Percentiles rank a stretch among this genome's conserved stretches.
These are phyloP conservation scores for Tricholoma sp. DNA, from an alignment of 768 basidiomycete genomes.

Conservation along the genomic window DNA sequence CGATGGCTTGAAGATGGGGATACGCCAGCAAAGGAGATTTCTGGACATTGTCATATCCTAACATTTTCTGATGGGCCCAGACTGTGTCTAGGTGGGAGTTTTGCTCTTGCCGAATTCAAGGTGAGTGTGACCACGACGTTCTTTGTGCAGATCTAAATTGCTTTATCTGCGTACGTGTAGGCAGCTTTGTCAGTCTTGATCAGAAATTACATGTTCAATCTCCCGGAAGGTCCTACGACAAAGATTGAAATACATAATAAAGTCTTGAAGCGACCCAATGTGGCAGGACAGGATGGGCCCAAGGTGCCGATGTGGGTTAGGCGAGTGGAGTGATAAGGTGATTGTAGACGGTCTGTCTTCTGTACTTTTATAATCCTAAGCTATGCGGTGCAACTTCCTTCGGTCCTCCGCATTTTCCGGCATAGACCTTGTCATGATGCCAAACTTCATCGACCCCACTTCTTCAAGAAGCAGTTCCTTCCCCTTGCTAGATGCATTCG, in stretches of 20 bases:
- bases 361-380: no score
- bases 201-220: neutral
- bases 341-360: neutral
- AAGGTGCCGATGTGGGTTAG: neutral
- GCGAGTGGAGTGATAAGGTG: neutral
- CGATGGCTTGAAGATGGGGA: constrained; percentile 33
- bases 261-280: neutral
- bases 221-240: neutral
- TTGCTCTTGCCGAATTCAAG: constrained; percentile 39
- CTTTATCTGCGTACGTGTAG: neutral
- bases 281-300: neutral
- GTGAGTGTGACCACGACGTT: constrained; percentile 14
- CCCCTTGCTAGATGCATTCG: no score
- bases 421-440: constrained; percentile 71
- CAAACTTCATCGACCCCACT: constrained; percentile 74
- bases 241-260: neutral
- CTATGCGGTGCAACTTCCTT: constrained; percentile 44
- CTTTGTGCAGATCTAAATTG: neutral
- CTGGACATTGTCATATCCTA: constrained; percentile 34
- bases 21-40: constrained; percentile 21
- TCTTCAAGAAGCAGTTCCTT: constrained; percentile 55
- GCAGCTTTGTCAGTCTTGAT: neutral
- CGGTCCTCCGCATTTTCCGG: constrained; percentile 53
- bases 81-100: constrained; percentile 39
- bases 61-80: constrained; percentile 42